Evolutionary conservation across 176 grass and related monocot species (phyloP).

Genomic region (Eragrostis curvula): DNA sequence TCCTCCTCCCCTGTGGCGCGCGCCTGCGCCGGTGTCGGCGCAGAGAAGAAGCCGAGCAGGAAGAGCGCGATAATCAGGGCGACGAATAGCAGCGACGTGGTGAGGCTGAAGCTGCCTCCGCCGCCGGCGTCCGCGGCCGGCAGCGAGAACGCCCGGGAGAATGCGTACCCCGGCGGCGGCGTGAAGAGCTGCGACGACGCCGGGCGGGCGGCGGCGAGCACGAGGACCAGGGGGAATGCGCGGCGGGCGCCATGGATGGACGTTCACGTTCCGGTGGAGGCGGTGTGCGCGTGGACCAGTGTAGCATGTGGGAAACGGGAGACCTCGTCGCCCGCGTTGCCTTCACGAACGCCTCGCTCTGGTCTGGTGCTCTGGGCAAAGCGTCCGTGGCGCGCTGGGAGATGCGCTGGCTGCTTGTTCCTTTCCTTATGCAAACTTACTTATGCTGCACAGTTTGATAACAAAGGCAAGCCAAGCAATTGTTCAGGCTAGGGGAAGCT

Average conservation of each 20-base stretch:
- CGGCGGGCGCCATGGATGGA: conserved; percentile 42
- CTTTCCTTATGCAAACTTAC: no score
- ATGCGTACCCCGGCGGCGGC: conserved; percentile 22
- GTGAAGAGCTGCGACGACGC: conserved; percentile 36
- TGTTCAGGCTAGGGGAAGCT: no score
- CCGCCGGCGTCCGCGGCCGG: neutral
- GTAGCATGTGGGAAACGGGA: no score
- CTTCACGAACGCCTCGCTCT: no score
- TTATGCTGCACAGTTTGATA: no score
- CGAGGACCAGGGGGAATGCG: conserved; percentile 1
- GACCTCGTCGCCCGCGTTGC: no score
- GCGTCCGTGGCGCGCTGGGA: no score
- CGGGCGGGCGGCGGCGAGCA: conserved; percentile 10
- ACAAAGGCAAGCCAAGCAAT: no score
- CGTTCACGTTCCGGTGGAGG: neutral
- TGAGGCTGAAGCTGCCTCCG: conserved; percentile 34
- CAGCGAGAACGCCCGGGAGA: conserved; percentile 2
- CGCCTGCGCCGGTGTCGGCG: conserved; percentile 23
- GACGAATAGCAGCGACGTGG: conserved; percentile 55
- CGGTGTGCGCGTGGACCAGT: no score
- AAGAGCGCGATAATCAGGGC: conserved; percentile 64
- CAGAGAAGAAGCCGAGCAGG: conserved; percentile 71
- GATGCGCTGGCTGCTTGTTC: no score
- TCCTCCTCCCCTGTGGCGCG: neutral
- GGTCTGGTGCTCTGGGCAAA: no score